phyloP scores from a whole-genome alignment of 148 eudicot genomes.

The Vaccinium myrtillus region DNA sequence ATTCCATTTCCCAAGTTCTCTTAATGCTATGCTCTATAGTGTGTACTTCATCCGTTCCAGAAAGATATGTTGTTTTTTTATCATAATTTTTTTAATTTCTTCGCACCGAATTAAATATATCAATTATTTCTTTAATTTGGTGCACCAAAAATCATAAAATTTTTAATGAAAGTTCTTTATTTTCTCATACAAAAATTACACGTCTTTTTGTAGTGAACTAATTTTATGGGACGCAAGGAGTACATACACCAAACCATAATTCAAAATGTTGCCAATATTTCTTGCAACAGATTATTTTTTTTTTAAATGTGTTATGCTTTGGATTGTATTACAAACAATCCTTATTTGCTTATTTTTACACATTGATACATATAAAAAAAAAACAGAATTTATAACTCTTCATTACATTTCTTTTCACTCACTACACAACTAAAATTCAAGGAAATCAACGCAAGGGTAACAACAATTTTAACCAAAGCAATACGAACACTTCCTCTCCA shows the following conservation, averaged over 20 bases:
- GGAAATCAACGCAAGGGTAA: slow-evolving; percentile 12
- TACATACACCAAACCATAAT: not conserved
- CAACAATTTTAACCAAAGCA: not conserved
- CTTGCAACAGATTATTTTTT: not conserved
- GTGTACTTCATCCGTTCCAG: too few species aligned
- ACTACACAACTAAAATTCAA: not conserved
- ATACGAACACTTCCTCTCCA: not conserved
- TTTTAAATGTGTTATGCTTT: not conserved
- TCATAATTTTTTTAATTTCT: too few species aligned
- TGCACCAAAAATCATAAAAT: too few species aligned
- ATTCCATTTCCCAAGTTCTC: not conserved
- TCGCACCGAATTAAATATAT: too few species aligned
- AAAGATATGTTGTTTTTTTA: too few species aligned
- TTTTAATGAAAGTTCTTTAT: too few species aligned
- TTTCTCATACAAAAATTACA: too few species aligned
- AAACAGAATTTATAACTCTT: not conserved
- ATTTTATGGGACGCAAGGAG: too few species aligned
- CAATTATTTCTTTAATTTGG: too few species aligned
- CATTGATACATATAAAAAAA: not conserved
- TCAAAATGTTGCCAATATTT: not conserved
- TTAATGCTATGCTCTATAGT: not conserved
- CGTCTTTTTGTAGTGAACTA: too few species aligned
- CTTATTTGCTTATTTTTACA: slow-evolving; percentile 11
- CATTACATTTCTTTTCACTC: slow-evolving; percentile 12
- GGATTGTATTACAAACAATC: not conserved